Conservation (phyloP, 2,329 filamentous ascomycete species). For the Aspergillus viridinutans region DNA sequence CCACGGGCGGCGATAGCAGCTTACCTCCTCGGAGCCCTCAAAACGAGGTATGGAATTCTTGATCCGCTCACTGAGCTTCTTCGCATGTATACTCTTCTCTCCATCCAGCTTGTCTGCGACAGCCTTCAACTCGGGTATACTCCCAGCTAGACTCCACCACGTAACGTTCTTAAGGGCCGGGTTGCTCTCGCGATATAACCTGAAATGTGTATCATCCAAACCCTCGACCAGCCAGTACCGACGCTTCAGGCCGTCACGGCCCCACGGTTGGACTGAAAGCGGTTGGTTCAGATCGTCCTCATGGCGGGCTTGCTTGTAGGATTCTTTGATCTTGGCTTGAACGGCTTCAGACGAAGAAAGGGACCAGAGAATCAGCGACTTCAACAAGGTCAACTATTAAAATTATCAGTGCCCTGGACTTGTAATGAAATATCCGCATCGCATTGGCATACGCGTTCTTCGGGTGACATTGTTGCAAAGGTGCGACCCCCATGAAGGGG, state of each 20-base stretch:
- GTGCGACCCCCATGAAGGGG: slow-evolving; percentile 74
- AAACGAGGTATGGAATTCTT: slow-evolving; percentile 77
- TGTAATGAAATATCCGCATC: background rate
- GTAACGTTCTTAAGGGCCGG: slow-evolving; percentile 69
- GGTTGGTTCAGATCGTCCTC: slow-evolving; percentile 77
- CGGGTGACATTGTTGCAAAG: slow-evolving; percentile 77
- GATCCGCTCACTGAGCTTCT: slow-evolving; percentile 73
- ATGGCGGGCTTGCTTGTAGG: slow-evolving; percentile 82
- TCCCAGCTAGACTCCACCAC: slow-evolving; percentile 91
- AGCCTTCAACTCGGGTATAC: slow-evolving; percentile 75
- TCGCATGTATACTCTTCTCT: slow-evolving; percentile 78
- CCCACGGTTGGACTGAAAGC: slow-evolving; percentile 86
- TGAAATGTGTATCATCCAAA: slow-evolving; percentile 87
- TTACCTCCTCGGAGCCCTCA: slow-evolving; percentile 85
- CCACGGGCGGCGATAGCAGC: slow-evolving; percentile 16
- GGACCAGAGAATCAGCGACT: slow-evolving; percentile 81
- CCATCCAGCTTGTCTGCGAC: slow-evolving; percentile 72
- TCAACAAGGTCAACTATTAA: slow-evolving; percentile 71
- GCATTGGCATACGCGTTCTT: slow-evolving; percentile 65
- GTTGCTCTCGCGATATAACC: slow-evolving; percentile 91
- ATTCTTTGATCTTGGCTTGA: slow-evolving; percentile 74
- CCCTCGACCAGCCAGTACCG: slow-evolving; percentile 94
- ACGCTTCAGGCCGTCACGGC: slow-evolving; percentile 81
- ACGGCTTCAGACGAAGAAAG: slow-evolving; percentile 82
- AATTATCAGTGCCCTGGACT: slow-evolving; percentile 7